Percentiles rank a stretch among this genome's conserved stretches.
phyloP scores from a whole-genome alignment of 2,329 filamentous ascomycete genomes.

The Fusarium kyushuense region DNA sequence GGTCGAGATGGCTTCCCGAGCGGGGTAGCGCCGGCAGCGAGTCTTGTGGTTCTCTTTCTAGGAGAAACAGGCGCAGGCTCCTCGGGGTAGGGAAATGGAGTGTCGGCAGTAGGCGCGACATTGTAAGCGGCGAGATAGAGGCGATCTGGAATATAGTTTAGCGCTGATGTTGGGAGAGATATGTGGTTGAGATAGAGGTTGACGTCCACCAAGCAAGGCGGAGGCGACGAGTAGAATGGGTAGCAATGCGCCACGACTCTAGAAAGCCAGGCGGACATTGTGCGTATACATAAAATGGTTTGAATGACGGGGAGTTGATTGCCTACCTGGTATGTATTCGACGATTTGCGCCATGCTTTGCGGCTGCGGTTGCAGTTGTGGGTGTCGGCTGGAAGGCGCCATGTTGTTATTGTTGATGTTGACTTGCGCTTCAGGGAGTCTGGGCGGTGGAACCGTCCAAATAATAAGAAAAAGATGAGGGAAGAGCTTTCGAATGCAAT shows the following conservation, averaged over 20 bases:
- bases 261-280: conserved; percentile 25
- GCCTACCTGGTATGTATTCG: conserved; percentile 92
- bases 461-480: not conserved
- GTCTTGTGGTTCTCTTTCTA: conserved; percentile 64
- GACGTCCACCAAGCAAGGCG: conserved; percentile 22
- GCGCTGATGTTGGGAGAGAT: conserved; percentile 36
- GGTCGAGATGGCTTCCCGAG: conserved; percentile 49
- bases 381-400: conserved; percentile 62
- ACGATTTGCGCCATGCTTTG: conserved; percentile 85
- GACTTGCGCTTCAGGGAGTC: conserved; percentile 43
- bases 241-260: conserved; percentile 52
- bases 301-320: conserved; percentile 45
- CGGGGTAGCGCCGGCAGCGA: conserved; percentile 62
- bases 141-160: conserved; percentile 73
- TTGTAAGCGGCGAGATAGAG: conserved; percentile 95
- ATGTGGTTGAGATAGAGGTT: conserved; percentile 22
- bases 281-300: conserved; percentile 15
- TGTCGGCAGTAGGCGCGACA: conserved; percentile 77
- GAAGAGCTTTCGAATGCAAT: conserved; percentile 15
- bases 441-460: conserved; percentile 22
- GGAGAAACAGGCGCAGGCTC: conserved; percentile 60
- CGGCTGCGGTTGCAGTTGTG: conserved; percentile 6
- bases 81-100: conserved; percentile 89
- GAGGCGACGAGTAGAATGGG: conserved; percentile 32
- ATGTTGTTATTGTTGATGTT: conserved; percentile 53